Evolutionary conservation across 768 basidiomycete genomes (phyloP).

Genomic region (Tulasnella sp.): DNA sequence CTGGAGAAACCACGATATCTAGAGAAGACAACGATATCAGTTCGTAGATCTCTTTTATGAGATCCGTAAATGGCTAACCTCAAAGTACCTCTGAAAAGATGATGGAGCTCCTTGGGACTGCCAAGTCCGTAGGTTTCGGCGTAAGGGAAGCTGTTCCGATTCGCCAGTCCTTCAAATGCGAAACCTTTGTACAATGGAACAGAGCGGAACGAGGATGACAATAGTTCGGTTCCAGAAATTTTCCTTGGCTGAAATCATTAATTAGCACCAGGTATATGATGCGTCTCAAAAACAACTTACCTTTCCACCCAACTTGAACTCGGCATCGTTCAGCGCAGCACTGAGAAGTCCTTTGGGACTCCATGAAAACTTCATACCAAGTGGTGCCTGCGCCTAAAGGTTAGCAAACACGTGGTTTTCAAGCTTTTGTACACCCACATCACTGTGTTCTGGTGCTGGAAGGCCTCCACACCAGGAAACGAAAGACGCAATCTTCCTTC

Average conservation of each 20-base stretch:
- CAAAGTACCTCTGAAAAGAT: constrained; percentile 73
- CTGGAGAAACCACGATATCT: constrained; percentile 77
- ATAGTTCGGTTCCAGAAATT: constrained; percentile 41
- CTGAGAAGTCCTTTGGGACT: constrained; percentile 73
- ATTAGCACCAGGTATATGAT: not conserved
- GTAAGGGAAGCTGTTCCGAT: constrained; percentile 69
- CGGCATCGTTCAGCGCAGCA: constrained; percentile 63
- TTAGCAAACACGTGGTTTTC: not conserved
- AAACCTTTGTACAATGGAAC: constrained; percentile 53
- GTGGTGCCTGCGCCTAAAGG: constrained; percentile 38
- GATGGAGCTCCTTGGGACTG: constrained; percentile 33
- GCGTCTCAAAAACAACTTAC: constrained; percentile 35
- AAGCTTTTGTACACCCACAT: constrained; percentile 14
- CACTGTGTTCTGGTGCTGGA: constrained; percentile 53
- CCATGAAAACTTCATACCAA: constrained; percentile 91
- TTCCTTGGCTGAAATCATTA: constrained; percentile 29
- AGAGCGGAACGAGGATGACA: constrained; percentile 46
- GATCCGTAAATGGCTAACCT: constrained; percentile 33
- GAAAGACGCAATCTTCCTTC: constrained; percentile 54
- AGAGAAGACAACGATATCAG: not conserved
- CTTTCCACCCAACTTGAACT: constrained; percentile 44
- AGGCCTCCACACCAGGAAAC: constrained; percentile 88
- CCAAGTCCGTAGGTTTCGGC: constrained; percentile 48
- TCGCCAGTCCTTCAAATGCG: constrained; percentile 71
- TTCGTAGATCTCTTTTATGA: not conserved